Evolutionary conservation across 495 filamentous ascomycete species (phyloP), one percentile per base, ranked within the genome.

Genomic region (Cercophora newfieldiana): DNA sequence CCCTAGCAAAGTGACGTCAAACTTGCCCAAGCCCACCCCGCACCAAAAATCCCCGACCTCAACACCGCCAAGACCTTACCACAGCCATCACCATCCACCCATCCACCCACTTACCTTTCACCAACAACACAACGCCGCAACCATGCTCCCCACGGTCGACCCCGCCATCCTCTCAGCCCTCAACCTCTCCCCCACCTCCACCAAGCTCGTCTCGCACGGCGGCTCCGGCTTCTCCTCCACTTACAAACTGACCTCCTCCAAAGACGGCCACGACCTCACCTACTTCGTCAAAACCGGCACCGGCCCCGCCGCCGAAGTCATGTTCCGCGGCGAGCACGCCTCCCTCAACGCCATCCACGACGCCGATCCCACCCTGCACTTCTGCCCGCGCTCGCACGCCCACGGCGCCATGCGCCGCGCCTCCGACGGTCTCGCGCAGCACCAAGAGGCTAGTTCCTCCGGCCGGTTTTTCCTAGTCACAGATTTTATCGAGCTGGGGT

Each of bases 231-330:
- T 94, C 77, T 83, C 90, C 18, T 89, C 83, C 24, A 94, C 92
- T 24, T 86, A 84, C 66, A 88, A 88, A 63, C 83, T 97, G 26
- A 50, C 61, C 18, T 85, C 79, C 44, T 84, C 78, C 30, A 74
- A 72, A 31, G 67, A 84, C 37, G 85, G 86, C 48, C 78, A 82
- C 68, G 80, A 86, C 37, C 84, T 86, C 30, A 78, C 79, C 14
- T 94, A 87, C 78, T 97, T 97, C 72, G 81, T 97, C 73, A 97
- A 97, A 76, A 94, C 87, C 0, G 90, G 87, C 1, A 78, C 79
- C 10, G 89, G 89, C 2, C 66, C 78, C 31, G 82, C 87, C 14
- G 86, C 91, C 22, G 83, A 86, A 62, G 73, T 88, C 44, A 97
- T 97, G 92, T 96, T 97, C 73, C 80, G 79, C 67, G 85, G 85